phyloP scores from a whole-genome alignment of 2,329 filamentous ascomycete genomes.

The Xylariomycetidae sp. region DNA sequence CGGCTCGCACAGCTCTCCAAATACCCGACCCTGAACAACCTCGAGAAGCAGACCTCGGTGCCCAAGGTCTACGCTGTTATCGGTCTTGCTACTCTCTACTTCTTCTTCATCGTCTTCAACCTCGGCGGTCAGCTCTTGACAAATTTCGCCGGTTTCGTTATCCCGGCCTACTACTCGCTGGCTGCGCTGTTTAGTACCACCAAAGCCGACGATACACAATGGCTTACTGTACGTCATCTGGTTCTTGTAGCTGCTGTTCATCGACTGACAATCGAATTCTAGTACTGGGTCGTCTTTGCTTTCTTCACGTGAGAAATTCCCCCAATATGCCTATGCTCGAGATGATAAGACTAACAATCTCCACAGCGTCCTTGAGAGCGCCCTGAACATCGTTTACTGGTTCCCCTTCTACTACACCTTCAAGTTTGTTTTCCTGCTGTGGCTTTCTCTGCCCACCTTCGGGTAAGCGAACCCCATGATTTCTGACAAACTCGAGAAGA shows the following conservation, averaged over 20 bases:
- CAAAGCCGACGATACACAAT: constrained; percentile 79
- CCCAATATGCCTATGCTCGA: not conserved
- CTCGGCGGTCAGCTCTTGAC: constrained; percentile 83
- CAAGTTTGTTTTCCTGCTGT: constrained; percentile 97
- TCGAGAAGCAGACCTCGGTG: constrained; percentile 77
- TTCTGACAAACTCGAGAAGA: not conserved
- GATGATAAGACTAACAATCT: constrained; percentile 7
- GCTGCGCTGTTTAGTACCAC: constrained; percentile 66
- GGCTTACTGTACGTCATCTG: constrained; percentile 62
- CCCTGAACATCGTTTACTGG: constrained; percentile 84
- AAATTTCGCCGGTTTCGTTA: constrained; percentile 78
- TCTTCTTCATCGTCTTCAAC: constrained; percentile 91
- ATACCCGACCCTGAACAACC: constrained; percentile 77
- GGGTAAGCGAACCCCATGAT: constrained; percentile 45
- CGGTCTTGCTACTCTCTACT: constrained; percentile 73
- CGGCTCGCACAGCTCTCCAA: constrained; percentile 64
- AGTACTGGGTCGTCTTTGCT: constrained; percentile 87
- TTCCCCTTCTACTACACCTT: constrained; percentile 99
- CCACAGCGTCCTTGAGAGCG: constrained; percentile 68
- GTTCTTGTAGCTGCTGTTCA: too few species aligned
- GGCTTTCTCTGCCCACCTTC: constrained; percentile 95
- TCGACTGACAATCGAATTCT: constrained; percentile 30
- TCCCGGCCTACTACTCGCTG: constrained; percentile 82
- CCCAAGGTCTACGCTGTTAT: constrained; percentile 83
- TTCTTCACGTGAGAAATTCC: constrained; percentile 61